Percentiles rank a stretch among this genome's conserved stretches.
Conservation (phyloP, 495 filamentous ascomycete species). For the Pseudoneurospora amorphoporcata region DNA sequence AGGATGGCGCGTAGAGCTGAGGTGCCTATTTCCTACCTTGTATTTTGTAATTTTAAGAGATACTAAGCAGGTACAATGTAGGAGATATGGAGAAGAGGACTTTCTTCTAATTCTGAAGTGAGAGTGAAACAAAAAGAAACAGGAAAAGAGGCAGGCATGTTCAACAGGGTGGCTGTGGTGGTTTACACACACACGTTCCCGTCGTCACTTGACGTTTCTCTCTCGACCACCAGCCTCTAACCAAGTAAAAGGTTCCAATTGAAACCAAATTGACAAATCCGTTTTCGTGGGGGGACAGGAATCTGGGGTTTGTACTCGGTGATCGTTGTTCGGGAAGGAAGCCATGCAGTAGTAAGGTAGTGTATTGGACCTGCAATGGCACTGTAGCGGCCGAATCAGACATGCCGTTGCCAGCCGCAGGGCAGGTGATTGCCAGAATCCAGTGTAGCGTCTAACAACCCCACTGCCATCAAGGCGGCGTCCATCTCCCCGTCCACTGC, state of each 20-base stretch:
- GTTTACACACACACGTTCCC: neutral
- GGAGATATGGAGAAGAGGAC: neutral
- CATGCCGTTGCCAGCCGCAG: neutral
- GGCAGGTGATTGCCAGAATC: neutral
- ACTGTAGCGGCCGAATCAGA: neutral
- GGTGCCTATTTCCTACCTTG: neutral
- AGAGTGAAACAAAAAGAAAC: neutral
- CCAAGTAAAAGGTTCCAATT: neutral
- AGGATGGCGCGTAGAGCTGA: neutral
- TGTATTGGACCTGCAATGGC: neutral
- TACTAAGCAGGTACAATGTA: neutral
- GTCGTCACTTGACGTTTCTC: neutral
- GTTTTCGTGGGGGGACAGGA: neutral
- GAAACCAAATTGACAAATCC: neutral
- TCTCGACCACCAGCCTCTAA: neutral
- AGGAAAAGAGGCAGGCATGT: neutral
- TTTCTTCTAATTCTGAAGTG: neutral
- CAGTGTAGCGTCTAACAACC: neutral
- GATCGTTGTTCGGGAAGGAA: neutral
- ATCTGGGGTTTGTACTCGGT: neutral
- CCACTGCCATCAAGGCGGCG: too few relatives aligned
- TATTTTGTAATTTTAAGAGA: neutral
- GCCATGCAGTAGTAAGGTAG: neutral
- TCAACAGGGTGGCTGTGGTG: neutral
- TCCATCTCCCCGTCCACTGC: too few relatives aligned